Conservation (phyloP, 108 stramenopile genomes). For the Skeletonema tropicum region DNA sequence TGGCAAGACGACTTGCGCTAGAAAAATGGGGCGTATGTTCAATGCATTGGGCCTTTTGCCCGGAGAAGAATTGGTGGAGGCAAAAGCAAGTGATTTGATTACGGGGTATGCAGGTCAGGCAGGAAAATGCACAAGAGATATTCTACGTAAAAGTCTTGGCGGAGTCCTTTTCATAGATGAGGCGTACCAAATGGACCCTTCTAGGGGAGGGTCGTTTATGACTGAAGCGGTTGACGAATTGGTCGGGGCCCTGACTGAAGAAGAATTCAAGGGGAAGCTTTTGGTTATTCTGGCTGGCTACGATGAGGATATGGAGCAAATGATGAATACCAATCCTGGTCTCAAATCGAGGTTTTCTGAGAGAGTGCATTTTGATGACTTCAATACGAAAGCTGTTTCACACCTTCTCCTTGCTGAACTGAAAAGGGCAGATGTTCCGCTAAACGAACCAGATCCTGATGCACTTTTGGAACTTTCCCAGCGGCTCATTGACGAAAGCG, state of each 20-base stretch:
- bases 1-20: slow-evolving; percentile 25
- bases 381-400: slow-evolving; percentile 9
- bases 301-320: slow-evolving; percentile 65
- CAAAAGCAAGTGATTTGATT: slow-evolving; percentile 55
- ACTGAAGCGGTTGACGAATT: slow-evolving; percentile 82
- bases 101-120: slow-evolving; percentile 49
- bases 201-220: slow-evolving; percentile 61
- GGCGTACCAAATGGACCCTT: slow-evolving; percentile 74
- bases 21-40: slow-evolving; percentile 55
- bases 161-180: slow-evolving; percentile 83
- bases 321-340: slow-evolving; percentile 73
- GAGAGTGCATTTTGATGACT: slow-evolving; percentile 33
- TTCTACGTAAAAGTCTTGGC: slow-evolving; percentile 69
- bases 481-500: background rate
- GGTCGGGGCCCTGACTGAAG: slow-evolving; percentile 68
- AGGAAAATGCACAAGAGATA: slow-evolving; percentile 37
- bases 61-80: slow-evolving; percentile 58
- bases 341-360: slow-evolving; percentile 66
- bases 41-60: slow-evolving; percentile 61
- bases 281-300: slow-evolving; percentile 75
- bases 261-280: slow-evolving; percentile 58
- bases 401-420: background rate
- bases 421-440: background rate
- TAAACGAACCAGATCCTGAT: background rate
- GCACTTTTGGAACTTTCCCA: background rate